Percentiles rank a stretch among this genome's conserved stretches.
Conservation (phyloP, 1,139 yeast genomes). For the Geotrichum fermentans region DNA sequence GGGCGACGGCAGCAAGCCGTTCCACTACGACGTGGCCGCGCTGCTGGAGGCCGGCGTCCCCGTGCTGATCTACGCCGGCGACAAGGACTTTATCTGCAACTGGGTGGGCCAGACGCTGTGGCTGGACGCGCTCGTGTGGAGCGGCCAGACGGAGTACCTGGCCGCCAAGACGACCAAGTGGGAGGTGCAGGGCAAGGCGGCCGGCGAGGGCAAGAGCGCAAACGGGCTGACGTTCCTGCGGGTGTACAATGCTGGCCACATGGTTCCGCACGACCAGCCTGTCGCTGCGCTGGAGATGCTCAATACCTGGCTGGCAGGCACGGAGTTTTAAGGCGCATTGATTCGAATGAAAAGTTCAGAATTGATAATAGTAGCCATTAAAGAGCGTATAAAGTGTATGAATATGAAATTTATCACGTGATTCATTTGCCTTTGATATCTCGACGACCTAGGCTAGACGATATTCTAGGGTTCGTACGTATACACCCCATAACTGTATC, state of each 20-base stretch:
- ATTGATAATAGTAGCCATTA: background rate
- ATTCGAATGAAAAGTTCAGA: background rate
- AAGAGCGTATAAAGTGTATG: background rate
- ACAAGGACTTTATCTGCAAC: conserved; percentile 83
- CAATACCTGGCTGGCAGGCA: conserved; percentile 56
- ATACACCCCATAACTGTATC: no score
- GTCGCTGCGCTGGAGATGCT: conserved; percentile 62
- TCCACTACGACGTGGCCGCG: conserved; percentile 56
- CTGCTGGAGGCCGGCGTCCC: conserved; percentile 60
- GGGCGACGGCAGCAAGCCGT: conserved; percentile 64
- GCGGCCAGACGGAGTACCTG: conserved; percentile 33
- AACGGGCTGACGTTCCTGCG: conserved; percentile 56
- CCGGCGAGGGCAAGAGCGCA: conserved; percentile 41
- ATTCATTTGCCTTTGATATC: background rate
- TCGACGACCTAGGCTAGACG: no score
- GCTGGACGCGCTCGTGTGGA: conserved; percentile 66
- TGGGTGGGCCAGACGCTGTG: conserved; percentile 85
- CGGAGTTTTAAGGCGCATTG: no score
- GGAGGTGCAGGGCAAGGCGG: conserved; percentile 39
- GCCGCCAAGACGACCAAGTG: conserved; percentile 28
- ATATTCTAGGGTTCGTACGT: no score
- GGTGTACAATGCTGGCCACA: conserved; percentile 58
- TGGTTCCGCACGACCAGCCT: conserved; percentile 74
- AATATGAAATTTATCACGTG: background rate
- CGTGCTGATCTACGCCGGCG: conserved; percentile 80